Conservation (phyloP, 2,329 filamentous ascomycete genomes). For the Cytospora piceae region DNA sequence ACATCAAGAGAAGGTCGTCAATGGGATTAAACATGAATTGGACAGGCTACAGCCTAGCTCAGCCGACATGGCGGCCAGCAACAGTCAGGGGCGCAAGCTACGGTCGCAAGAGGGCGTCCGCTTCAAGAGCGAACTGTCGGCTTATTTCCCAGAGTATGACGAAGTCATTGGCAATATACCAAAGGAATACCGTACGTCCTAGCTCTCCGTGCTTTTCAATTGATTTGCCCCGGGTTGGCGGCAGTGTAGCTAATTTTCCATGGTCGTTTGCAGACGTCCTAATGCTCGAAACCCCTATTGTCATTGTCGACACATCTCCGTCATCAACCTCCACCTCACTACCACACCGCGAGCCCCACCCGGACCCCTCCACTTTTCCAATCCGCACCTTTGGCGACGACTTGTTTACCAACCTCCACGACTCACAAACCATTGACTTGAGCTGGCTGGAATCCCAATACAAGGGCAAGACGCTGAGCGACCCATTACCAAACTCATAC, state of each 20-base stretch:
- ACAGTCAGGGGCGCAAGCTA: conserved; percentile 70
- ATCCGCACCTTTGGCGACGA: conserved; percentile 59
- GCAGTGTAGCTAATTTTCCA: conserved; percentile 25
- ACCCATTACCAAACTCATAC: conserved; percentile 60
- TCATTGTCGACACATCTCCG: conserved; percentile 63
- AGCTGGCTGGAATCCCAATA: conserved; percentile 54
- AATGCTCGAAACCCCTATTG: conserved; percentile 72
- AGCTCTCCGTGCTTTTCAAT: conserved; percentile 7
- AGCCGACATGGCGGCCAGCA: conserved; percentile 49
- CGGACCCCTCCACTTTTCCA: conserved; percentile 38
- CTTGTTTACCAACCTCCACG: conserved; percentile 59
- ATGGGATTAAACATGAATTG: conserved; percentile 65
- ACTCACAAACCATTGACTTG: conserved; percentile 61
- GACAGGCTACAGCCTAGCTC: conserved; percentile 56
- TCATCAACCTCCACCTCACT: conserved; percentile 37
- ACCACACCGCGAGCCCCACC: conserved; percentile 31
- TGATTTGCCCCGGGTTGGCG: conserved; percentile 5
- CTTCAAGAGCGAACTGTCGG: conserved; percentile 87
- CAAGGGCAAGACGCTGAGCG: conserved; percentile 49
- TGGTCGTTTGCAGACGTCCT: conserved; percentile 64
- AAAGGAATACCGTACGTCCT: conserved; percentile 71
- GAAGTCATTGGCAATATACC: conserved; percentile 87
- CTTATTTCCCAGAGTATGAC: conserved; percentile 93
- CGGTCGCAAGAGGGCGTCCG: conserved; percentile 83
- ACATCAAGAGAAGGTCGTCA: conserved; percentile 61